Evolutionary conservation across 1,284 basidiomycete genomes (phyloP).

Genomic region (Trichosporon ovoides): DNA sequence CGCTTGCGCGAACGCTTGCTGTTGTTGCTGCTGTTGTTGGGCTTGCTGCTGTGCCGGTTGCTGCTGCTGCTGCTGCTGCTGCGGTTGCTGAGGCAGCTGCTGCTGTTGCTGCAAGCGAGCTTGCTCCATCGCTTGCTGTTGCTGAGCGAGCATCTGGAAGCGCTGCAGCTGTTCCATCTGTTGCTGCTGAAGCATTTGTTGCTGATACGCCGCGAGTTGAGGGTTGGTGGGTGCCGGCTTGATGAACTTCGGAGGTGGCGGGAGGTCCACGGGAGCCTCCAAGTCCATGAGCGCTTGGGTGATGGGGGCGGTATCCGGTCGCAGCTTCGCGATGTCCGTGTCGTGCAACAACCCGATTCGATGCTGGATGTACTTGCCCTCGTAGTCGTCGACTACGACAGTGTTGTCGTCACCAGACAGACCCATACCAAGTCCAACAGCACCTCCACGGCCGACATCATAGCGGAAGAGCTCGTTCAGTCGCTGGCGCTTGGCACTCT

Average conservation of each 20-base stretch:
- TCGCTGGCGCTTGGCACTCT: slow-evolving; percentile 24
- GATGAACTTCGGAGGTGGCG: slow-evolving; percentile 42
- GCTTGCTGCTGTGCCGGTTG: slow-evolving; percentile 11
- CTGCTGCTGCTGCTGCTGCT: background rate
- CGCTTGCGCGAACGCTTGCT: slow-evolving; percentile 9
- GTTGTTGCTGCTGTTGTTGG: slow-evolving; percentile 13
- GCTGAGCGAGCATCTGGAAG: slow-evolving; percentile 37
- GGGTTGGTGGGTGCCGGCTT: slow-evolving; percentile 35
- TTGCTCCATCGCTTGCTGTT: slow-evolving; percentile 30
- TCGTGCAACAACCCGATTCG: slow-evolving; percentile 39
- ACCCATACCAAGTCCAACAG: slow-evolving; percentile 48
- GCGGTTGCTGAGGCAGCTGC: slow-evolving; percentile 17
- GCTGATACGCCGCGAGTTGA: slow-evolving; percentile 28
- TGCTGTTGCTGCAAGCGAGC: slow-evolving; percentile 31
- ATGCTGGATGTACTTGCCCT: slow-evolving; percentile 43
- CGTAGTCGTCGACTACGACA: slow-evolving; percentile 48
- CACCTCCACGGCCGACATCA: slow-evolving; percentile 39
- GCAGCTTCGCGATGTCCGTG: slow-evolving; percentile 39
- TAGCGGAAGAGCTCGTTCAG: slow-evolving; percentile 46
- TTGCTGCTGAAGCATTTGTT: slow-evolving; percentile 35
- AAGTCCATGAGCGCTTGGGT: slow-evolving; percentile 29
- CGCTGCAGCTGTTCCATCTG: slow-evolving; percentile 42
- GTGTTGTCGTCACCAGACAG: slow-evolving; percentile 41
- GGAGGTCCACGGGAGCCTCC: slow-evolving; percentile 37
- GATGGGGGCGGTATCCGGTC: slow-evolving; percentile 34